Evolutionary conservation across 1,284 basidiomycete genomes (phyloP).

Genomic region (Psilocybe mexicana): DNA sequence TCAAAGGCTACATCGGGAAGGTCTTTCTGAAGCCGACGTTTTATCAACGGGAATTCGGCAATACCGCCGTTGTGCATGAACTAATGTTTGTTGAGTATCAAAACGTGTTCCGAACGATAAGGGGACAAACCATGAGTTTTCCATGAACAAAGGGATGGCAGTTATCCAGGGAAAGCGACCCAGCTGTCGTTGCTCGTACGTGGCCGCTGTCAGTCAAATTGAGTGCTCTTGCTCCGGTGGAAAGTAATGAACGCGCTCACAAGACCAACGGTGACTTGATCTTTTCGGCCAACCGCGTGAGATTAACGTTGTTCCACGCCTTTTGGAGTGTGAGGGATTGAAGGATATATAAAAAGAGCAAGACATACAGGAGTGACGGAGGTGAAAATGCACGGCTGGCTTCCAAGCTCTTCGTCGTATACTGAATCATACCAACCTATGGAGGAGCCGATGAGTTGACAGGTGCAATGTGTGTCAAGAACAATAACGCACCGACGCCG

Average conservation of each 20-base stretch:
- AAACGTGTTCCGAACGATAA: not conserved
- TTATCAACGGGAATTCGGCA: slow-evolving; percentile 78
- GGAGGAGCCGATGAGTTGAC: not conserved
- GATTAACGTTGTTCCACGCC: slow-evolving; percentile 95
- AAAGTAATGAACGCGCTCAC: slow-evolving; percentile 43
- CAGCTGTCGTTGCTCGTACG: slow-evolving; percentile 87
- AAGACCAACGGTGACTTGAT: slow-evolving; percentile 93
- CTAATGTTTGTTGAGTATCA: slow-evolving; percentile 37
- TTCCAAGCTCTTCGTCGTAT: slow-evolving; percentile 79
- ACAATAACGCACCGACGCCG: slow-evolving; percentile 77
- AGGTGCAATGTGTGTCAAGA: not conserved
- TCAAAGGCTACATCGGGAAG: slow-evolving; percentile 85
- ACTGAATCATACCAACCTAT: slow-evolving; percentile 84
- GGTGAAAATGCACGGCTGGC: slow-evolving; percentile 93
- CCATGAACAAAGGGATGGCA: slow-evolving; percentile 91
- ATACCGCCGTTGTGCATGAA: slow-evolving; percentile 97
- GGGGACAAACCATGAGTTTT: slow-evolving; percentile 75
- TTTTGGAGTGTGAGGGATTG: slow-evolving; percentile 29
- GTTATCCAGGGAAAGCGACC: slow-evolving; percentile 87
- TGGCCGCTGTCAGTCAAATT: slow-evolving; percentile 60
- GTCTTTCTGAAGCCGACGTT: slow-evolving; percentile 74
- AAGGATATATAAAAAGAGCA: slow-evolving; percentile 20
- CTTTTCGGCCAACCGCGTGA: slow-evolving; percentile 89
- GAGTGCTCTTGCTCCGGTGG: not conserved
- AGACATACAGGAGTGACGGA: slow-evolving; percentile 83